These are phyloP conservation scores for Calonectria henricotiae DNA, from an alignment of 2,329 filamentous ascomycete genomes.

Conservation along the genomic window DNA sequence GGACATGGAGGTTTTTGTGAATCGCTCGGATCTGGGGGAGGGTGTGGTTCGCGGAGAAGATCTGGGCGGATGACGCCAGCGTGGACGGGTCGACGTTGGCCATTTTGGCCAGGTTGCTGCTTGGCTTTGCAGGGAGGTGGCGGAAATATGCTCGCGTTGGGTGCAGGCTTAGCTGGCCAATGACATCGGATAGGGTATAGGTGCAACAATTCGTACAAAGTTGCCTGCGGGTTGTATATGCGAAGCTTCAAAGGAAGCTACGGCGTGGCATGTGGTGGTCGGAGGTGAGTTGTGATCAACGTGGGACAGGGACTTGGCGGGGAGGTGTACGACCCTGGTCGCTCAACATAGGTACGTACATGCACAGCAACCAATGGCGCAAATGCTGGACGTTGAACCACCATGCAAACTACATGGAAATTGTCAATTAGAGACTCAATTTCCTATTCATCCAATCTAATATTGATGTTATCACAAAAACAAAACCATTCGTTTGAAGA, in stretches of 20 bases:
- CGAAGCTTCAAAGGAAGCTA: slow-evolving; percentile 8
- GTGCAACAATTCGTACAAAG: slow-evolving; percentile 20
- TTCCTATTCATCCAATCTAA: no score
- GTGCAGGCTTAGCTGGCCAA: slow-evolving; percentile 20
- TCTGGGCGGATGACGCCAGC: slow-evolving; percentile 67
- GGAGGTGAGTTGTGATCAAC: slow-evolving; percentile 47
- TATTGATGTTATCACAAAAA: no score
- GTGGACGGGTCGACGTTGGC: slow-evolving; percentile 65
- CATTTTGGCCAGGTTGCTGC: slow-evolving; percentile 54
- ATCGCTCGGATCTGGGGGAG: slow-evolving; percentile 77
- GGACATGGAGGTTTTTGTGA: slow-evolving; percentile 73
- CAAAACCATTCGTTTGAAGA: no score
- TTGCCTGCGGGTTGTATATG: slow-evolving; percentile 22
- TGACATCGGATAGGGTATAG: slow-evolving; percentile 39
- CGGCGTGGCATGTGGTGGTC: slow-evolving; percentile 33
- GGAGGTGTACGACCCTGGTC: slow-evolving; percentile 42
- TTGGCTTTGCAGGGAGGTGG: slow-evolving; percentile 29
- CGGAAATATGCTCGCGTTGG: slow-evolving; percentile 8
- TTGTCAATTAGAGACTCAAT: no score
- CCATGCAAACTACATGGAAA: neutral
- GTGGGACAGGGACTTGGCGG: slow-evolving; percentile 48
- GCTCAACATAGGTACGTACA: neutral
- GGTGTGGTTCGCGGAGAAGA: slow-evolving; percentile 72
- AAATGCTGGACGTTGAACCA: neutral
- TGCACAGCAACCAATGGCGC: neutral